Conservation (phyloP, 768 basidiomycete species). For the Rhizopogon roseolus region DNA sequence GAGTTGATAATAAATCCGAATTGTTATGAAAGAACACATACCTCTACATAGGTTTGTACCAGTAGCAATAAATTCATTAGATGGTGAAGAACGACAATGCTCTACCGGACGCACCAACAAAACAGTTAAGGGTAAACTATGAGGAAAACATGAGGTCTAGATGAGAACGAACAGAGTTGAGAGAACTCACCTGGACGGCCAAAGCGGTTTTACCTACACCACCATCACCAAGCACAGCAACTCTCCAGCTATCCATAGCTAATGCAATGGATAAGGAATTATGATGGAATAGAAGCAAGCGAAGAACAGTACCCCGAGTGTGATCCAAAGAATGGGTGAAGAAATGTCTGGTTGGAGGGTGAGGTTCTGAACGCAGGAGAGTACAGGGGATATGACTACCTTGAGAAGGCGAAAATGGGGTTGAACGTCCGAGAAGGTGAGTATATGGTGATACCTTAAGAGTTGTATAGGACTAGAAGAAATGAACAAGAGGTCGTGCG, state of each 20-base stretch:
- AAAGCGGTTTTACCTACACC: constrained; percentile 97
- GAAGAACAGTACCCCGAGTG: constrained; percentile 12
- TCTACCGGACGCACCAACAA: constrained; percentile 67
- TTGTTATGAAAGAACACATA: constrained; percentile 24
- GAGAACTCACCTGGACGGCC: constrained; percentile 77
- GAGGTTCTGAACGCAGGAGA: constrained; percentile 6
- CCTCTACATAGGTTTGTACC: constrained; percentile 40
- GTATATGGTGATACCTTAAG: constrained; percentile 24
- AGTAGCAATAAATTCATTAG: constrained; percentile 10
- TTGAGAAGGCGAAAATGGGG: constrained; percentile 11
- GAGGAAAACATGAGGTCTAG: constrained; percentile 9
- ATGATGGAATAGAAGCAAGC: constrained; percentile 8
- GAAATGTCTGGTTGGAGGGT: constrained; percentile 11
- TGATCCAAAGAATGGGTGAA: constrained; percentile 24
- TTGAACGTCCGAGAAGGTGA: constrained; percentile 22
- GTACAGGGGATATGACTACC: constrained; percentile 1
- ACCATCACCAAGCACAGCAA: constrained; percentile 94
- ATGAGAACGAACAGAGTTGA: background rate
- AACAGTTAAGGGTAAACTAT: constrained; percentile 93
- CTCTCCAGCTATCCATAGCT: constrained; percentile 92
- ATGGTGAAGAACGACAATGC: constrained; percentile 6
- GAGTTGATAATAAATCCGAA: constrained; percentile 5
- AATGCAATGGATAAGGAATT: constrained; percentile 7
- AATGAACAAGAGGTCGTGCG: constrained; percentile 55
- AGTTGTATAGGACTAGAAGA: constrained; percentile 30